Conservation (phyloP, 163 green algal genomes). For the Prototheca wickerhamii region DNA sequence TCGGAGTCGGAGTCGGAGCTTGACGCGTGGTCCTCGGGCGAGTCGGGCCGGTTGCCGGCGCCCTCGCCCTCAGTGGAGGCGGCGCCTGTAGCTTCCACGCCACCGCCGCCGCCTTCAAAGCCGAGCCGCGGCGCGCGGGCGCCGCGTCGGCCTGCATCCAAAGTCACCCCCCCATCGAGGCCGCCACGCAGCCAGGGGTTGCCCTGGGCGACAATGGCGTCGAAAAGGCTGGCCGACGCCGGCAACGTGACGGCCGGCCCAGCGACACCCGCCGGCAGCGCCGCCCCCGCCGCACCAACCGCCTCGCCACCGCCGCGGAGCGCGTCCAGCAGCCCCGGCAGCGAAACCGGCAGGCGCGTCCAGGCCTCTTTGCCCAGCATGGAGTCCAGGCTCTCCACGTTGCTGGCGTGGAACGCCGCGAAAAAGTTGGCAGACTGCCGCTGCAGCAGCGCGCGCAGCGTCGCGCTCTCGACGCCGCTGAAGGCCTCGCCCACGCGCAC, state of each 20-base stretch:
- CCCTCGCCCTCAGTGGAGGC: not conserved
- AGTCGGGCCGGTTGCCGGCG: slow-evolving; percentile 3
- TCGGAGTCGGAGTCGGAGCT: not conserved
- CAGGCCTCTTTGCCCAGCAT: slow-evolving; percentile 50
- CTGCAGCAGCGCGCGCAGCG: slow-evolving; percentile 32
- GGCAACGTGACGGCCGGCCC: too few relatives aligned
- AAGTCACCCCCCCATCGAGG: too few relatives aligned
- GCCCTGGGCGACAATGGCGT: too few relatives aligned
- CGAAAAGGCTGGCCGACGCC: too few relatives aligned
- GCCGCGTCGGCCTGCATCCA: not conserved
- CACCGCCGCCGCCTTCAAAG: too few relatives aligned
- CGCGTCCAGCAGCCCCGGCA: slow-evolving; percentile 21
- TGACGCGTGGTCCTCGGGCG: not conserved
- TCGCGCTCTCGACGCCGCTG: slow-evolving; percentile 28
- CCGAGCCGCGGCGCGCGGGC: too few relatives aligned
- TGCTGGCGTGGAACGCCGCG: slow-evolving; percentile 46
- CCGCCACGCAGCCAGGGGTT: too few relatives aligned
- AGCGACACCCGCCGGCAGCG: not conserved
- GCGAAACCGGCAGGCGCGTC: slow-evolving; percentile 30
- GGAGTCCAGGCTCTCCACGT: slow-evolving; percentile 44
- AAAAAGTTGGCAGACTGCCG: slow-evolving; percentile 45
- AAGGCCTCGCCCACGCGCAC: slow-evolving; percentile 60
- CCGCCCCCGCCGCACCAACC: not conserved
- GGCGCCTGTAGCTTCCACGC: too few relatives aligned
- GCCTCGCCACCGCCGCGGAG: slow-evolving; percentile 5